Evolutionary conservation across 2,329 filamentous ascomycete genomes (phyloP), one percentile per base, ranked within the genome.

Genomic region (Sclerotinia subarctica): DNA sequence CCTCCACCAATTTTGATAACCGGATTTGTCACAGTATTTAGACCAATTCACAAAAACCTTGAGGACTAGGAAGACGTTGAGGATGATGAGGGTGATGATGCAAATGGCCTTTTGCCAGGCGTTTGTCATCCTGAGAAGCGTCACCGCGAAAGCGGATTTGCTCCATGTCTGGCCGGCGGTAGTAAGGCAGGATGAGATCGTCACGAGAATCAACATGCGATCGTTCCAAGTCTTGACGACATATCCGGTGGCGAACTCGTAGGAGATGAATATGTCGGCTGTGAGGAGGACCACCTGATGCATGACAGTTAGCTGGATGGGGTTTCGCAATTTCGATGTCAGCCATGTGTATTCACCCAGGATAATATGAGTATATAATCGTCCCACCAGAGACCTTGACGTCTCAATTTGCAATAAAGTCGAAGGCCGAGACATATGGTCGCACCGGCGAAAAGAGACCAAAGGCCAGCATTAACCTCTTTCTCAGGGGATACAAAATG

Each of bases 131-230:
- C 79, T 73, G 21, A 81, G 66, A 24, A 72, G 69, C 2, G 70
- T 72, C 21, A 72, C 65, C n/a, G 68, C 71, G 54, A 81, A 80
- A 2, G 79, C 79, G 0, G 79, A 80, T 69, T 81, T 81, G 69
- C 77, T 78, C 77, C 76, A 79, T 19, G 76, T 74, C 47, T 78
- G 73, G 6, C 76, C 74, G 29, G 78, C 66, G 52, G 80, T 74
- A 26, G 77, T 75, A 51, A 69, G 66, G 51, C 69, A 68, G 21
- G 70, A 72, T n/a, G 70, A 68, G 26, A 72, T 66, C 71, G 81
- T 82, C 78, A 85, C 84, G 67, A 85, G 76, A 70, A 84, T 84
- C 72, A 83, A 82, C 82, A 84, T 84, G 66, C 79, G 79, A 70
- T 83, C 81, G 68, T 82, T 80, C 83, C 83, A 85, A 24, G 76